Base-by-base conservation (phyloP, 2,329 filamentous ascomycete species). In the Penicillium vulpinum region DNA sequence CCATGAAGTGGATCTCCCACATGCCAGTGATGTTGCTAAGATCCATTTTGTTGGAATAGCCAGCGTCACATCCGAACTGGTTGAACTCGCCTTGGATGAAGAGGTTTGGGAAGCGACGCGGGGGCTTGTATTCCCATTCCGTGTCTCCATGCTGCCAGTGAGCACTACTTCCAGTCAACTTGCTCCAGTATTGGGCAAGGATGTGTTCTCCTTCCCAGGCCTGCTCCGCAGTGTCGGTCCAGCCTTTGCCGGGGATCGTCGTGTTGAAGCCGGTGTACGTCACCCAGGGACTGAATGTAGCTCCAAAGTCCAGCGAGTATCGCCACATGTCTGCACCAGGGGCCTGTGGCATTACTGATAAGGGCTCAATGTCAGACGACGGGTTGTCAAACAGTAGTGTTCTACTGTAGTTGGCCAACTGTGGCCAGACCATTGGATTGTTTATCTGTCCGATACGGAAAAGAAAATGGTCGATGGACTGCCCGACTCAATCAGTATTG, bases 41-140 rank as follows among this genome's bases (percentile, higher is more conserved):
- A 15, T 74, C 62, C 74, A 87, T 80, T 8, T 72, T 61, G 56
- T 85, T 85, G 3, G 75, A 68, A n/a, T 88, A 67, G 7, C 86
- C 86, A 26, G 77, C 77, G 63, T 88, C 86, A 66, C 81, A 88
- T 16, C 86, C 85, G 65, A 82, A 88, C 58, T 84, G 78, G 67
- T 88, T 88, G 71, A 82, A 88, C 0, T 79, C 76, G 2, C 86
- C 86, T 48, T 88, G 83, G 49, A 84, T 79, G 67, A 83, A 86
- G 16, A 86, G 71, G 67, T 88, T 85, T 2, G 86, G 86, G 67
- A 84, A 85, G 31, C 83, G 78, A 49, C 85, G 77, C 4, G 77
- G 72, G 6, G 70, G 67, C 2, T 67, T 59, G n/a, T 69, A 66
- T 18, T 73, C 70, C 57, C 73, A 76, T 47, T 73, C 74, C 6